Evolutionary conservation across 768 basidiomycete genomes (phyloP).

Genomic region (Pleurotus cornucopiae): DNA sequence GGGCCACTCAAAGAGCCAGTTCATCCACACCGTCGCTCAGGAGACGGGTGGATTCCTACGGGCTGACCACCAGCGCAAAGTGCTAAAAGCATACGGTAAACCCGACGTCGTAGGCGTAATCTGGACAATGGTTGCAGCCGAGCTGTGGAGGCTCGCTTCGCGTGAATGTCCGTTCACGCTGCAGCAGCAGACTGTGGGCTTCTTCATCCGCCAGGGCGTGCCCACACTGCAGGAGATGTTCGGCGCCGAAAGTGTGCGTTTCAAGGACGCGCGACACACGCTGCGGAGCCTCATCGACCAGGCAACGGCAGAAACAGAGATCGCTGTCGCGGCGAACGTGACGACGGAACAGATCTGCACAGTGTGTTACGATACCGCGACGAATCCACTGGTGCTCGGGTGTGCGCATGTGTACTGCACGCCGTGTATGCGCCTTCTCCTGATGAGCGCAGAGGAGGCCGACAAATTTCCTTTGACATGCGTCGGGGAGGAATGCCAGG

Average conservation of each 20-base stretch:
- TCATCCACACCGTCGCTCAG: slow-evolving; percentile 27
- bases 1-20: slow-evolving; percentile 21
- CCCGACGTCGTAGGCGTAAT: slow-evolving; percentile 34
- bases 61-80: slow-evolving; percentile 38
- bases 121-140: slow-evolving; percentile 37
- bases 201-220: slow-evolving; percentile 48
- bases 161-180: slow-evolving; percentile 32
- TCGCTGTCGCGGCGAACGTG: neutral
- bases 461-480: slow-evolving; percentile 58
- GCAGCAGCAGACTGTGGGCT: slow-evolving; percentile 36
- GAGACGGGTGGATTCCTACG: slow-evolving; percentile 38
- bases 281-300: slow-evolving; percentile 40
- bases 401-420: slow-evolving; percentile 51
- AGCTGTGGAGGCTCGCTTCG: slow-evolving; percentile 46
- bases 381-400: slow-evolving; percentile 33
- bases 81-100: slow-evolving; percentile 44
- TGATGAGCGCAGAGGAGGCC: slow-evolving; percentile 34
- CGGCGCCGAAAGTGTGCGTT: slow-evolving; percentile 48
- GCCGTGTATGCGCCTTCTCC: slow-evolving; percentile 42
- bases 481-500: slow-evolving; percentile 43
- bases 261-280: slow-evolving; percentile 48
- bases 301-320: slow-evolving; percentile 18
- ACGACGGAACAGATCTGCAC: slow-evolving; percentile 36
- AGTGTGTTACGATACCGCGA: slow-evolving; percentile 45
- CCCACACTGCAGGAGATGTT: slow-evolving; percentile 45